A percentile compares a stretch with the other conserved stretches of the same genome.
phyloP scores from a whole-genome alignment of 2,329 filamentous ascomycete genomes.

The Colletotrichum melonis region DNA sequence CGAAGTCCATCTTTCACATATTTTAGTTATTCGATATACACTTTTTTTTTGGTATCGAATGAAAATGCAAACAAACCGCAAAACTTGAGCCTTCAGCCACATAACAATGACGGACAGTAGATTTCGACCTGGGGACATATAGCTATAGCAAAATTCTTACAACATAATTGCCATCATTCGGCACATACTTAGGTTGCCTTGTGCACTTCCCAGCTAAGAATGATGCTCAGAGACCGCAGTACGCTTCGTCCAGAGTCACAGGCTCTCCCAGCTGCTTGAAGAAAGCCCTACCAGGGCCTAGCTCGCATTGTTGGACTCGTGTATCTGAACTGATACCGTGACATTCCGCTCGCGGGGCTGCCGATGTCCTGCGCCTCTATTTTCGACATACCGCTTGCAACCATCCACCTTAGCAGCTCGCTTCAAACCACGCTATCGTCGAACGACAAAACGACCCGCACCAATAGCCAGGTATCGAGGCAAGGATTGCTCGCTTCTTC shows the following conservation, averaged over 20 bases:
- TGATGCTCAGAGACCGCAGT: neutral
- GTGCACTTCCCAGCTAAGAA: too few species aligned
- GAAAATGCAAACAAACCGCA: neutral
- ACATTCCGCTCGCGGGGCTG: neutral
- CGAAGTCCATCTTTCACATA: neutral
- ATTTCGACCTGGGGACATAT: too few species aligned
- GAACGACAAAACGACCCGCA: neutral
- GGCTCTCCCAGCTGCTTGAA: too few species aligned
- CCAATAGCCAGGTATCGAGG: neutral
- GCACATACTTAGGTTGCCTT: too few species aligned
- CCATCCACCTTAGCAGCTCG: too few species aligned
- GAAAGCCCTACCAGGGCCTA: neutral
- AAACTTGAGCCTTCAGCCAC: neutral
- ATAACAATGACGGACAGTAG: too few species aligned
- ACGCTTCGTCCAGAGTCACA: neutral
- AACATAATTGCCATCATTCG: too few species aligned
- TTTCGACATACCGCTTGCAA: neutral
- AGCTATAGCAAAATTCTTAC: too few species aligned
- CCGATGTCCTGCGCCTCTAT: neutral
- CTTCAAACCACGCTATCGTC: neutral
- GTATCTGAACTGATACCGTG: neutral
- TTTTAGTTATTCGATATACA: neutral
- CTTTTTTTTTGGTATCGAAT: too few species aligned
- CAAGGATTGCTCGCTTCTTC: neutral
- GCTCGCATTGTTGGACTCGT: neutral